A percentile compares a stretch with the other conserved stretches of the same genome.
Conservation (phyloP, 2,329 filamentous ascomycete genomes). For the Parafenestella ontariensis region DNA sequence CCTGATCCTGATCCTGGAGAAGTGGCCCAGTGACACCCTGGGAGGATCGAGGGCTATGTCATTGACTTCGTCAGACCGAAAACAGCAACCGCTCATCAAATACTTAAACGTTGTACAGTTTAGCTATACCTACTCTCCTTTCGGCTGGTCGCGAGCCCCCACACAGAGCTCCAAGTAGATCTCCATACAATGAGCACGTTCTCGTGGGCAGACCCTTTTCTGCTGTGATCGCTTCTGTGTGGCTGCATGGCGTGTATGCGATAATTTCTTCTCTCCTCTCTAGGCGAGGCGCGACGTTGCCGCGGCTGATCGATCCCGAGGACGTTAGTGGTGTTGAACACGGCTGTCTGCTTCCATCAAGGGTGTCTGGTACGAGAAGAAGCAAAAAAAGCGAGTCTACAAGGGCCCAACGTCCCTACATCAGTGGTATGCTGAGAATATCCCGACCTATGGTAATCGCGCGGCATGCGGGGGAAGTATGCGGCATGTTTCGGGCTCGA, state of each 20-base stretch:
- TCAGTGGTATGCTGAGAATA: no score
- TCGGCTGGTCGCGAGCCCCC: slow-evolving; percentile 4
- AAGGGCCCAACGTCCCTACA: neutral
- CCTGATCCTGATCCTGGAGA: slow-evolving; percentile 2
- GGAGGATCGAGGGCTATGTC: slow-evolving; percentile 3
- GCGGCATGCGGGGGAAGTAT: neutral
- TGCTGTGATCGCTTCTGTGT: slow-evolving; percentile 5
- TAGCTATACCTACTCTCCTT: slow-evolving; percentile 1
- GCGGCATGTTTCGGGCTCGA: slow-evolving; percentile 21
- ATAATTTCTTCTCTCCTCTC: slow-evolving; percentile 11
- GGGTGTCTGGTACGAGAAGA: neutral
- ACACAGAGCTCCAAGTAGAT: slow-evolving; percentile 4
- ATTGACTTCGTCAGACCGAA: neutral
- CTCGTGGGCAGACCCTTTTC: slow-evolving; percentile 3
- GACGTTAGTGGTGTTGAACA: slow-evolving; percentile 8
- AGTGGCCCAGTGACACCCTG: neutral
- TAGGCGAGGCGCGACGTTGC: slow-evolving; percentile 17
- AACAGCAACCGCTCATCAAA: neutral
- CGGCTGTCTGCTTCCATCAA: neutral
- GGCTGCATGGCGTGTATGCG: slow-evolving; percentile 15
- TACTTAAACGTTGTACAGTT: neutral
- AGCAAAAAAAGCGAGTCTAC: neutral
- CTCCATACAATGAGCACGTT: slow-evolving; percentile 11
- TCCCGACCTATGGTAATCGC: slow-evolving; percentile 5
- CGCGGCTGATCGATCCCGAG: slow-evolving; percentile 19